Evolutionary conservation across 352 stramenopile genomes (phyloP).

Genomic region (Globisporangium canariense): DNA sequence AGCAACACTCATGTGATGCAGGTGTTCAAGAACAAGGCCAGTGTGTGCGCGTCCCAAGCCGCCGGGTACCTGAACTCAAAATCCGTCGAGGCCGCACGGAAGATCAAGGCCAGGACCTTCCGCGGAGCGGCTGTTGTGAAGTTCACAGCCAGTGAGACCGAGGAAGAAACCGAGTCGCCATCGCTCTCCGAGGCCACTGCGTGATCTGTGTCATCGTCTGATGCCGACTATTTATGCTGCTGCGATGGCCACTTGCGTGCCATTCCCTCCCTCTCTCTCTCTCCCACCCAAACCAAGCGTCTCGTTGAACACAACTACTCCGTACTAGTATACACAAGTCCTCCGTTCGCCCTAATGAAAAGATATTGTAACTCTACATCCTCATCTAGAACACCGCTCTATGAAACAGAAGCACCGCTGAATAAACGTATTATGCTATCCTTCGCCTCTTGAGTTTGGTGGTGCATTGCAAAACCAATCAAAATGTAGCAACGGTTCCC

Average conservation of each 20-base stretch:
- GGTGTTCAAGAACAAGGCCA: conserved; percentile 28
- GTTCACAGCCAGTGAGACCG: conserved; percentile 29
- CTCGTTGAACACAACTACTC: not conserved
- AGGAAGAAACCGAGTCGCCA: conserved; percentile 22
- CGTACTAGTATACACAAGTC: not conserved
- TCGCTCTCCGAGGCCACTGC: not conserved
- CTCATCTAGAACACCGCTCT: not conserved
- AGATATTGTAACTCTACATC: not conserved
- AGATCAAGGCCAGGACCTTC: conserved; percentile 37
- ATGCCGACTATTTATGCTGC: conserved; percentile 1
- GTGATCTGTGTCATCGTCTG: not conserved
- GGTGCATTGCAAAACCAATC: too few species aligned
- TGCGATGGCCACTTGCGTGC: not conserved
- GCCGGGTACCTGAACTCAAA: conserved; percentile 44
- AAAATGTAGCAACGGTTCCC: too few species aligned
- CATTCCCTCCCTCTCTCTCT: not conserved
- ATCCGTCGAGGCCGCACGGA: conserved; percentile 48
- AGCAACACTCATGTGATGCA: conserved; percentile 35
- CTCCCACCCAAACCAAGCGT: not conserved
- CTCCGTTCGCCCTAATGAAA: not conserved
- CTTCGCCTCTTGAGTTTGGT: too few species aligned
- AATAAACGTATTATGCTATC: too few species aligned
- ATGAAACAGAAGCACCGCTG: not conserved
- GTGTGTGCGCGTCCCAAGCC: conserved; percentile 40
- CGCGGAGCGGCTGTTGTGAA: conserved; percentile 16